Evolutionary conservation across 148 eudicot genomes (phyloP).

Genomic region (Silene latifolia): DNA sequence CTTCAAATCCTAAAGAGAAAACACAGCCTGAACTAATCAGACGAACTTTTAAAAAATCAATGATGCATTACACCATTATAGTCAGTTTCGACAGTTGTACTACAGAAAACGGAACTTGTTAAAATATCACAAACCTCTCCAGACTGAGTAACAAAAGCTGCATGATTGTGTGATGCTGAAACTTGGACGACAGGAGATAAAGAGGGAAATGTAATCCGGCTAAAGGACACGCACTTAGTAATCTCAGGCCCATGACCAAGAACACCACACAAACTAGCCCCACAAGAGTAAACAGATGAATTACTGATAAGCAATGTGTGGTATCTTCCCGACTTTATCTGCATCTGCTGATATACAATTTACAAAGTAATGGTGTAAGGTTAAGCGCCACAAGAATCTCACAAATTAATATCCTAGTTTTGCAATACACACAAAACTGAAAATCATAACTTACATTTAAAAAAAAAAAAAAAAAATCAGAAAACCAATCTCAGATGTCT

Average conservation of each 20-base stretch:
- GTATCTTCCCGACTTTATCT: constrained; percentile 85
- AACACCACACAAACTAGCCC: constrained; percentile 93
- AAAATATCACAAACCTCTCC: constrained; percentile 66
- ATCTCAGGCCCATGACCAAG: constrained; percentile 96
- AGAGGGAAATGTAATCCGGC: constrained; percentile 61
- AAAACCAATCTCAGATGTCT: too few relatives aligned
- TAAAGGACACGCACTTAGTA: constrained; percentile 72
- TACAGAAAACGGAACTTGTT: neutral
- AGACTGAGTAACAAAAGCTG: constrained; percentile 75
- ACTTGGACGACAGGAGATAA: constrained; percentile 56
- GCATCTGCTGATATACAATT: constrained; percentile 60
- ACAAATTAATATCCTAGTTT: too few relatives aligned
- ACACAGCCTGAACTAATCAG: neutral
- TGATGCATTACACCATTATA: neutral
- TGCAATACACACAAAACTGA: too few relatives aligned
- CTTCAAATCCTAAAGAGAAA: neutral
- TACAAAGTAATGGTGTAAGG: constrained; percentile 1
- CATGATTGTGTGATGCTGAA: constrained; percentile 94
- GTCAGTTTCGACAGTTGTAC: neutral
- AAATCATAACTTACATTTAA: neutral
- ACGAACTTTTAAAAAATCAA: neutral
- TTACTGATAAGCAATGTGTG: constrained; percentile 78
- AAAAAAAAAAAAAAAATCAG: too few relatives aligned
- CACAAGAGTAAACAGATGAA: constrained; percentile 82
- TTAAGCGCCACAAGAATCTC: neutral